Conservation (phyloP, 192 early-diverging fungal genomes). For the Glomus cerebriforme region DNA sequence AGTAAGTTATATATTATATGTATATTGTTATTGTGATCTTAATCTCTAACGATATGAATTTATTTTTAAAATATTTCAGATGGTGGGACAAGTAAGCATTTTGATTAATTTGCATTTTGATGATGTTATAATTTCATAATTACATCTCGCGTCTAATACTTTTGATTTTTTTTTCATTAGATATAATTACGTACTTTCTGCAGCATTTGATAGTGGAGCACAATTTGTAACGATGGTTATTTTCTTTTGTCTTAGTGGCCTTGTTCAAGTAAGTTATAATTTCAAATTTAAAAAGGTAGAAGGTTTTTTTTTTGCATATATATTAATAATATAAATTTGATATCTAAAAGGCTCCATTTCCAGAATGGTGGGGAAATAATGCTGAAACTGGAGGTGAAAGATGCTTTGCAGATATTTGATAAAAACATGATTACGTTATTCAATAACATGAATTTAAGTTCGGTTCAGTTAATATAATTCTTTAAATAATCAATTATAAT, state of each 20-base stretch:
- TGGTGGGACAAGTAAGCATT: not conserved
- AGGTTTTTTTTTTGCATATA: not conserved
- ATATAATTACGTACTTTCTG: conserved; percentile 71
- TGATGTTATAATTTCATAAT: too few relatives aligned
- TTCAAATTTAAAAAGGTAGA: not conserved
- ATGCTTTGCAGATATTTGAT: not conserved
- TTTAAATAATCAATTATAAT: too few relatives aligned
- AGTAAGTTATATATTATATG: not conserved
- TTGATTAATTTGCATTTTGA: too few relatives aligned
- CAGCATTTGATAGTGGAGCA: conserved; percentile 63
- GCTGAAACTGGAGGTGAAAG: not conserved
- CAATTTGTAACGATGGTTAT: conserved; percentile 45
- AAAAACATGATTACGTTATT: too few relatives aligned
- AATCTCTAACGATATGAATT: not conserved
- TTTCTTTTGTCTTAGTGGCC: conserved; percentile 57
- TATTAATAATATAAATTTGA: not conserved
- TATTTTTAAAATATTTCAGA: not conserved
- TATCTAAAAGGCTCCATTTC: not conserved
- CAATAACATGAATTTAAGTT: too few relatives aligned
- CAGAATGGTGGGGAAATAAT: conserved; percentile 25
- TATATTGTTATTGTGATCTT: not conserved
- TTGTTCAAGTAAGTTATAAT: conserved; percentile 14
- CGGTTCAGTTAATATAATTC: too few relatives aligned
- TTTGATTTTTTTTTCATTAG: not conserved
- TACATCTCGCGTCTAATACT: not conserved